These are phyloP conservation scores for Colletotrichum paranaense DNA, from an alignment of 2,329 filamentous ascomycete genomes.

Conservation along the genomic window DNA sequence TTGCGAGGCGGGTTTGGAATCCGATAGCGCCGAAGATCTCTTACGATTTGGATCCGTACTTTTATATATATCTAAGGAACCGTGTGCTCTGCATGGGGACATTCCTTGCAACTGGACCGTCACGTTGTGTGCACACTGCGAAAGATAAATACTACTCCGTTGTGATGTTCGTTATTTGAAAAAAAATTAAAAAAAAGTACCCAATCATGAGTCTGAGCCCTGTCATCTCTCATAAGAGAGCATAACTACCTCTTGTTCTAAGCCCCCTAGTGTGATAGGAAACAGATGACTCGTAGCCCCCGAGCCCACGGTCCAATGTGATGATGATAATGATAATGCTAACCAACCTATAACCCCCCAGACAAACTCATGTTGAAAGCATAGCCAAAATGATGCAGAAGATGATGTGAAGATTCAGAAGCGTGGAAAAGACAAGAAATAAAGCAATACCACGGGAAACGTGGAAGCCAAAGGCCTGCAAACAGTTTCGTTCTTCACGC, in stretches of 20 bases:
- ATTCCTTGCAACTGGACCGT: too few species aligned
- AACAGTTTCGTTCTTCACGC: slow-evolving; percentile 32
- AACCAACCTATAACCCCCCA: background rate
- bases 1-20: too few species aligned
- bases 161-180: background rate
- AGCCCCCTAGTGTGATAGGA: background rate
- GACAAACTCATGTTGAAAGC: background rate
- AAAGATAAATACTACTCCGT: too few species aligned
- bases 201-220: background rate
- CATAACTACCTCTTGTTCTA: background rate
- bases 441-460: background rate
- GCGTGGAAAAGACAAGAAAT: background rate
- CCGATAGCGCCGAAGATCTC: too few species aligned
- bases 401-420: too few species aligned
- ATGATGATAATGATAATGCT: background rate
- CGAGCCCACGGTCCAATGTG: background rate
- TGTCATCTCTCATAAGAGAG: background rate
- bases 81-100: too few species aligned
- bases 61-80: too few species aligned
- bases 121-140: too few species aligned
- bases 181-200: too few species aligned
- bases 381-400: background rate
- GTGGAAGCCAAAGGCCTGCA: too few species aligned
- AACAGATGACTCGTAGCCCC: background rate
- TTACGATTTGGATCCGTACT: too few species aligned